These are phyloP conservation scores for Hypoxylon lenormandii DNA, from an alignment of 495 filamentous ascomycete genomes.

Conservation along the genomic window DNA sequence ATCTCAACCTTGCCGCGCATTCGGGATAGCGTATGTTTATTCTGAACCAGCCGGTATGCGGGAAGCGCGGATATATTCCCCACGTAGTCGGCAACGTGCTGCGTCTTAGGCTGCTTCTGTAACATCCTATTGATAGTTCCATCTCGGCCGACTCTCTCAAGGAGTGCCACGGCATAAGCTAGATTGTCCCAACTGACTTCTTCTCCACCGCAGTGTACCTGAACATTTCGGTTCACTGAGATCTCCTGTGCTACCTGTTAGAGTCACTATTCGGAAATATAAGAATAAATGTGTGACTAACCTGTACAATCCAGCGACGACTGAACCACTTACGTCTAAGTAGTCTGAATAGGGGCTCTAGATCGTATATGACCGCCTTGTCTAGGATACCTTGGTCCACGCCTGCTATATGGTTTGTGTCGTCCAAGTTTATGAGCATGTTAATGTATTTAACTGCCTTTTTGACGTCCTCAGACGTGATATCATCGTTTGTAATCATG, in stretches of 20 bases:
- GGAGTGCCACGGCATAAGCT: constrained; percentile 19
- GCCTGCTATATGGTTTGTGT: constrained; percentile 24
- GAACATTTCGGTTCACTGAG: neutral
- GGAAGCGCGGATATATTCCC: constrained; percentile 28
- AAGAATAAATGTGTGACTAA: neutral
- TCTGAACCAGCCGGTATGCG: constrained; percentile 32
- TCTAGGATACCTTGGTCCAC: constrained; percentile 26
- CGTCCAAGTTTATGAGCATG: constrained; percentile 17
- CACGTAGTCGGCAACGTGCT: constrained; percentile 21
- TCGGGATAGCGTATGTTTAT: constrained; percentile 16
- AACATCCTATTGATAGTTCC: constrained; percentile 27
- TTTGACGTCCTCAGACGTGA: constrained; percentile 9
- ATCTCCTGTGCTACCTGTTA: constrained; percentile 5
- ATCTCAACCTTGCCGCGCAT: neutral
- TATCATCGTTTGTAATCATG: constrained; percentile 3
- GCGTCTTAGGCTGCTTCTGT: constrained; percentile 7
- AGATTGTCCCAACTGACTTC: constrained; percentile 13
- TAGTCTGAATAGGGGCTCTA: constrained; percentile 33
- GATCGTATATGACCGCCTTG: constrained; percentile 15
- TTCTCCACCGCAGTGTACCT: constrained; percentile 14
- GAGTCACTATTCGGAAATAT: neutral
- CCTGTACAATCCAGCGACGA: constrained; percentile 32
- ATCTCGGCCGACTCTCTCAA: constrained; percentile 29
- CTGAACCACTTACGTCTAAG: constrained; percentile 29
- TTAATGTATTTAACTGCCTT: constrained; percentile 14